A percentile compares a stretch with the other conserved stretches of the same genome.
These are phyloP conservation scores for Fusarium sp. DNA, from an alignment of 2,329 filamentous ascomycete genomes.

Conservation along the genomic window DNA sequence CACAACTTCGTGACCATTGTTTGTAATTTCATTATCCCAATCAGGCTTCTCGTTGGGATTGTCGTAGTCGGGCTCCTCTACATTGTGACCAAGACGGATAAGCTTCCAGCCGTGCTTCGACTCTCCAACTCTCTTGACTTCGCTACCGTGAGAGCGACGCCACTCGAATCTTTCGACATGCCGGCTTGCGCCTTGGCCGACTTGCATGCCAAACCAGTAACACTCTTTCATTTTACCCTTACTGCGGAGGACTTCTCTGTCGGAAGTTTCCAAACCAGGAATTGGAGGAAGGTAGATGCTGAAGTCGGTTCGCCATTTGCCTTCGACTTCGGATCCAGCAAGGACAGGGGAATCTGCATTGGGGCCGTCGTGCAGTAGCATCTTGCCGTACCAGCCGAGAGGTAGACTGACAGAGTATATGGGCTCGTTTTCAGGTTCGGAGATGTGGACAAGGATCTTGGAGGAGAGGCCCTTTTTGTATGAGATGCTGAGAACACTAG, in stretches of 20 bases:
- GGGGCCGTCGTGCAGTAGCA: constrained; percentile 20
- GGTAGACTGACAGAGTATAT: constrained; percentile 4
- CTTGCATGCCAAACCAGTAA: constrained; percentile 25
- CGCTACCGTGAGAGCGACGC: constrained; percentile 15
- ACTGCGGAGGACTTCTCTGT: constrained; percentile 8
- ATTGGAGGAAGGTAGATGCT: constrained; percentile 19
- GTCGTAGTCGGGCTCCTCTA: neutral
- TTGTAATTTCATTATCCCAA: constrained; percentile 27
- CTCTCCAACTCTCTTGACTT: constrained; percentile 23
- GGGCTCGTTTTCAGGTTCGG: constrained; percentile 10
- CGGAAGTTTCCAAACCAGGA: neutral
- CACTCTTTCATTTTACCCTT: neutral
- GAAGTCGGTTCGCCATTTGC: constrained; percentile 4
- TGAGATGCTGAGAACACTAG: constrained; percentile 5
- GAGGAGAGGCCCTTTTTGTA: constrained; percentile 15
- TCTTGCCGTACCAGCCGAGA: constrained; percentile 7
- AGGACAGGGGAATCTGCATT: constrained; percentile 2
- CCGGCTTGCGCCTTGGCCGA: neutral
- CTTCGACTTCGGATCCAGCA: neutral
- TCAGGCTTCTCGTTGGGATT: neutral
- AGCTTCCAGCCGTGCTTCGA: constrained; percentile 36
- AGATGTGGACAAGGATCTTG: constrained; percentile 17
- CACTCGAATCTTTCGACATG: constrained; percentile 30
- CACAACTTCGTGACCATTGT: constrained; percentile 36
- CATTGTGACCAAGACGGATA: constrained; percentile 14